Evolutionary conservation across 2,329 filamentous ascomycete genomes (phyloP), one percentile per base, ranked within the genome.

Genomic region (Clathrospora elynae): DNA sequence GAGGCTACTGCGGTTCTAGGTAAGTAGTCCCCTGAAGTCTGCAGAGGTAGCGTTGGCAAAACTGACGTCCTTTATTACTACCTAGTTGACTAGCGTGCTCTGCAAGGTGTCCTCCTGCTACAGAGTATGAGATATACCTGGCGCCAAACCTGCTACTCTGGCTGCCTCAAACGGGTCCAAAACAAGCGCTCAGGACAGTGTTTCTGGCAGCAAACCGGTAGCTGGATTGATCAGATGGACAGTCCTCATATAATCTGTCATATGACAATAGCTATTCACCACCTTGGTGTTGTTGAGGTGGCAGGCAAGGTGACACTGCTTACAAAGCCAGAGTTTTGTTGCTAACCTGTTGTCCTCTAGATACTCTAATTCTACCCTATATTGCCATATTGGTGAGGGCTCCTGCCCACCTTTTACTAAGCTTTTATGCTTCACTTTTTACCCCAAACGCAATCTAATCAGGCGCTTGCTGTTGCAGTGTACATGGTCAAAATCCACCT

Each of bases 321-420:
- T 16, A n/a, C 33, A 35, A 11, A 35, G 33, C 33, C 33, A 35
- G 8, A 35, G 33, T 12, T 35, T 35, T 12, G n/a, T n/a, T n/a
- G 18, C 19, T 10, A 13, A 5, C 6, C 6, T 3, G n/a, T 12
- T 14, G 6, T 28, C 18, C 31, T 34, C 18, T 4, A n/a, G 6
- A 17, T 34, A 34, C 31, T 20, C 16, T 6, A 34, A n/a, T 17
- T 34, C 18, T 6, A 34, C 31, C 19, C 31, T 17, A 22, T 34
- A 34, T 20, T 8, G 16, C 31, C 31, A 34, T 8, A 34, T 34
- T 22, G 31, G 31, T 4, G 31, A 8, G 6, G 7, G 5, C 16
- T 19, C 31, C 6, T 17, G 31, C 6, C 12, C 7, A 12, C 31
- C 20, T 7, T 16, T 24, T 6, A 35, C 19, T 4, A 7, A 3